Evolutionary conservation across 2,329 filamentous ascomycete genomes (phyloP), one percentile per base, ranked within the genome.

Genomic region (Fonsecaea monophora): DNA sequence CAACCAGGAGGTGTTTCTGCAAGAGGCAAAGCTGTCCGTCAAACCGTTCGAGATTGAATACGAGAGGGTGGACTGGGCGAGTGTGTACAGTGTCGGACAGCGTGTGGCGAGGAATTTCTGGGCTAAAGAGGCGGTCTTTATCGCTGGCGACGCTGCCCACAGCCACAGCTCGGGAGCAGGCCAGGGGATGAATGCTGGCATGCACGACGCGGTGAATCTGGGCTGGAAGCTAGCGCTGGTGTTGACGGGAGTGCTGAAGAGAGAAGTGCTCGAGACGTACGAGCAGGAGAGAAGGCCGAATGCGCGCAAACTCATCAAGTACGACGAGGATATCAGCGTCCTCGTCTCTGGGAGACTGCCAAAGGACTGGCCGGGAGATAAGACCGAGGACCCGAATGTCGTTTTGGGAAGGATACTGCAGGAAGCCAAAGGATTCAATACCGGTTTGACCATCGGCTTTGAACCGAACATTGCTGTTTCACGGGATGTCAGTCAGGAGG

Each of bases 61-160:
- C 68, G 76, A 76, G 10, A 71, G 74, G 15, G 78, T 82, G 1
- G 79, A 81, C 56, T 82, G 80, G 80, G 81, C 78, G 75, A 81
- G 78, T 4, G 76, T 80, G 42, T 82, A 82, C 67, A 74, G 75
- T 2, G 78, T 82, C 2, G 80, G 80, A 1, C 80, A 82, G 70
- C 76, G 80, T 8, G 75, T 81, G 8, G 70, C 70, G 34, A 62
- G 48, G n/a, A 66, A 50, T 18, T 72, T 72, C 60, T 72, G 63
- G 61, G 64, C 70, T 4, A 68, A 72, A 25, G 62, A 66, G 32
- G 64, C 67, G 7, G 64, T 72, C 1, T 72, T 72, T 38, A 54
- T 72, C 18, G 71, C 71, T 1, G 71, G 71, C 5, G 71, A 72
- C 56, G 63, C 69, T 5, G 67, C 66, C 3, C 71, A 72, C 57